Conservation (phyloP, 768 basidiomycete species). For the Boletus reticuloceps region DNA sequence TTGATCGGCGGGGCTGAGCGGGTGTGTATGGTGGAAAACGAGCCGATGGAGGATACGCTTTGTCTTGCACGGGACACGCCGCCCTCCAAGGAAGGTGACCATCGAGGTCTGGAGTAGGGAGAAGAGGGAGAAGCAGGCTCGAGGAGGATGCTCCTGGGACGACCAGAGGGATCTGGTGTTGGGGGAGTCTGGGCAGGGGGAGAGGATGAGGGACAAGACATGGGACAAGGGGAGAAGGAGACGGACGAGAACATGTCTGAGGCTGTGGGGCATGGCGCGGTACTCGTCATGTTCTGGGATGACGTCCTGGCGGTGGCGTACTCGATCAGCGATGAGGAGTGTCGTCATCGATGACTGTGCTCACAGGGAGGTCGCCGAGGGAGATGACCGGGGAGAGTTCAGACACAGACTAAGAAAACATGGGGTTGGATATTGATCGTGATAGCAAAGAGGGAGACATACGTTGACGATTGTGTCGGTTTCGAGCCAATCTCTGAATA, state of each 20-base stretch:
- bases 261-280: slow-evolving; percentile 26
- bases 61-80: slow-evolving; percentile 28
- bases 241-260: slow-evolving; percentile 31
- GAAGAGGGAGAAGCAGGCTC: slow-evolving; percentile 19
- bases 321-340: slow-evolving; percentile 19
- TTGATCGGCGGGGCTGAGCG: slow-evolving; percentile 34
- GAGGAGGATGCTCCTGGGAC: slow-evolving; percentile 27
- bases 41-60: slow-evolving; percentile 40
- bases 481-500: slow-evolving; percentile 12
- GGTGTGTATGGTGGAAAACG: slow-evolving; percentile 30
- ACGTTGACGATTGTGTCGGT: slow-evolving; percentile 30
- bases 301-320: slow-evolving; percentile 23
- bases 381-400: slow-evolving; percentile 6
- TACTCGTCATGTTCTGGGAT: slow-evolving; percentile 30
- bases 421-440: not conserved
- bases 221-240: not conserved
- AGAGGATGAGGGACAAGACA: slow-evolving; percentile 6
- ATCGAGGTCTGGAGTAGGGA: slow-evolving; percentile 19
- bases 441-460: not conserved
- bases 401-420: not conserved
- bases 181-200: slow-evolving; percentile 29
- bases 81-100: slow-evolving; percentile 16
- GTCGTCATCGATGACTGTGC: slow-evolving; percentile 19
- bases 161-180: slow-evolving; percentile 3
- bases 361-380: slow-evolving; percentile 28